Evolutionary conservation across 2,329 filamentous ascomycete species (phyloP).

Genomic region (Botrytis paeoniae): DNA sequence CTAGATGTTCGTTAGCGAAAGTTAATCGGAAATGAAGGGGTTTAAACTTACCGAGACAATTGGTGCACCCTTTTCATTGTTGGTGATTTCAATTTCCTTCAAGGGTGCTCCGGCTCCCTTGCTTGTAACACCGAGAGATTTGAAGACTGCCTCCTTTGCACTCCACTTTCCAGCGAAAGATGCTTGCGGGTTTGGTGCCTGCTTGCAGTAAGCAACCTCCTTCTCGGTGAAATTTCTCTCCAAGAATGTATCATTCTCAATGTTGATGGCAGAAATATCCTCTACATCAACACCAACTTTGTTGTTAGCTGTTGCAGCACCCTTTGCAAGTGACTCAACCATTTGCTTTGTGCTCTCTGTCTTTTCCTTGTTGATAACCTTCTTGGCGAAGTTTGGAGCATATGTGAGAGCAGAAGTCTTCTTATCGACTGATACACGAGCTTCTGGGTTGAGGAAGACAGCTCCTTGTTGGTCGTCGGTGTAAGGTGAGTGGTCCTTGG

Average conservation of each 20-base stretch:
- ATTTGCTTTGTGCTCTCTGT: conserved; percentile 56
- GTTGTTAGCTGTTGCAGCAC: conserved; percentile 59
- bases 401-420: conserved; percentile 79
- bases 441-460: conserved; percentile 91
- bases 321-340: conserved; percentile 72
- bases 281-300: conserved; percentile 95
- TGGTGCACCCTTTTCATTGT: conserved; percentile 78
- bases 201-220: conserved; percentile 84
- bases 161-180: conserved; percentile 96
- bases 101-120: conserved; percentile 85
- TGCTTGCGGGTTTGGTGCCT: conserved; percentile 75
- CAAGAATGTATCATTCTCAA: conserved; percentile 90
- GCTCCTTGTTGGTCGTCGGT: conserved; percentile 79
- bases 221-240: conserved; percentile 87
- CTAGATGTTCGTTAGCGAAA: conserved; percentile 45
- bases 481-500: conserved; percentile 90
- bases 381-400: conserved; percentile 61
- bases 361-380: conserved; percentile 59
- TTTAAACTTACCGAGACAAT: conserved; percentile 70
- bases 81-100: conserved; percentile 91
- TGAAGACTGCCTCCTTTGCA: conserved; percentile 98
- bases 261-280: conserved; percentile 80
- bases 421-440: conserved; percentile 80
- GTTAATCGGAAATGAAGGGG: conserved; percentile 10
- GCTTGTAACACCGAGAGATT: conserved; percentile 83